Evolutionary conservation across 2,329 filamentous ascomycete species (phyloP).

Genomic region (Berkeleyomyces basicola): DNA sequence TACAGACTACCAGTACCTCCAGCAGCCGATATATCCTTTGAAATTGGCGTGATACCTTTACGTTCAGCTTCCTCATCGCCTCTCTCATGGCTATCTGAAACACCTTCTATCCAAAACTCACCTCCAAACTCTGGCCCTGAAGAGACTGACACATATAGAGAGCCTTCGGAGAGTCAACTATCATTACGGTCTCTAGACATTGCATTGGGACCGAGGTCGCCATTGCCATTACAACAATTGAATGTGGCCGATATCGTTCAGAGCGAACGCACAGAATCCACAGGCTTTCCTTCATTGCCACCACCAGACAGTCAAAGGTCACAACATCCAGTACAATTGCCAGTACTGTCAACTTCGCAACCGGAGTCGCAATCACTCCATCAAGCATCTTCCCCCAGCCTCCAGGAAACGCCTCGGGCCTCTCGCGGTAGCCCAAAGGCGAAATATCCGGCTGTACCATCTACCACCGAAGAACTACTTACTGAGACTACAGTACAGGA

Average conservation of each 20-base stretch:
- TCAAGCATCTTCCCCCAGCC: background rate
- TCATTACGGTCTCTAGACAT: background rate
- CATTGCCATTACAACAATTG: background rate
- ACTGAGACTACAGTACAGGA: background rate
- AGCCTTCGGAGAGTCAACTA: background rate
- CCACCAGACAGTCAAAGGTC: no score
- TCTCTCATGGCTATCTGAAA: constrained; percentile 4
- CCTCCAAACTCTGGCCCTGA: background rate
- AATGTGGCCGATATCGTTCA: background rate
- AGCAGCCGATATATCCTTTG: background rate
- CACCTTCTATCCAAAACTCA: constrained; percentile 1
- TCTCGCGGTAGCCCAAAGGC: background rate
- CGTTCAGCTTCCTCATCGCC: constrained; percentile 1
- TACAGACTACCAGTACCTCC: background rate
- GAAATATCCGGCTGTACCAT: background rate
- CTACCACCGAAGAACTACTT: background rate
- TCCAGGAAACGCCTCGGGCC: background rate
- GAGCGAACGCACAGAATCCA: no score
- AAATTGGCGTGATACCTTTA: background rate
- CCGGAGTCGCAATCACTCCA: background rate
- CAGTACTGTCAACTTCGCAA: background rate
- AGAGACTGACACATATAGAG: background rate
- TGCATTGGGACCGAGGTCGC: background rate
- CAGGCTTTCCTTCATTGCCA: no score
- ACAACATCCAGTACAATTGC: background rate